Percentiles rank a stretch among this genome's conserved stretches.
Conservation (phyloP, 768 basidiomycete genomes). For the Boletus pseudo-olivaceus region DNA sequence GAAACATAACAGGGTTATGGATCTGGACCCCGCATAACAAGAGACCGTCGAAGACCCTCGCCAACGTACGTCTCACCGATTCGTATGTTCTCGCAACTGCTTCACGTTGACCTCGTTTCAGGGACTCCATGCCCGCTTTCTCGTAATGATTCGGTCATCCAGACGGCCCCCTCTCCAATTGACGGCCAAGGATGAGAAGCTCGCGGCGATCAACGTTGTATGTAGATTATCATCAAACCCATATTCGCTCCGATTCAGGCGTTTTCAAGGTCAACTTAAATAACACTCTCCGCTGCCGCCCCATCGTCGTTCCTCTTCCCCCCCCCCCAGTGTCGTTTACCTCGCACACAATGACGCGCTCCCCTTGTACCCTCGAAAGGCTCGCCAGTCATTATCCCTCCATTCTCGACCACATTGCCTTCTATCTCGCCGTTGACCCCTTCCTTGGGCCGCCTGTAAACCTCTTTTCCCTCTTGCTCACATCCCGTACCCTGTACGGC, state of each 20-base stretch:
- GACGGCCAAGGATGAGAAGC: conserved; percentile 29
- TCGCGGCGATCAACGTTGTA: conserved; percentile 36
- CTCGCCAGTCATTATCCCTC: conserved; percentile 15
- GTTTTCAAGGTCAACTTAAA: conserved; percentile 28
- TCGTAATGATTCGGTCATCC: conserved; percentile 36
- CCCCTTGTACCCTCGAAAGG: conserved; percentile 16
- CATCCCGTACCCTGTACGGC: conserved; percentile 36
- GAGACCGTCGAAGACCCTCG: conserved; percentile 7
- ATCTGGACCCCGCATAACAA: conserved; percentile 6
- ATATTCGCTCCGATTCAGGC: conserved; percentile 31
- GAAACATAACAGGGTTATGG: conserved; percentile 3
- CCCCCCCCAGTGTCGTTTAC: background rate
- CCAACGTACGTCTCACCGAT: conserved; percentile 5
- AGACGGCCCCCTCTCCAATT: conserved; percentile 27
- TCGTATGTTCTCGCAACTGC: conserved; percentile 5
- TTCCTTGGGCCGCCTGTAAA: conserved; percentile 44
- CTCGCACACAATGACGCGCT: background rate
- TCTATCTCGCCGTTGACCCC: conserved; percentile 34
- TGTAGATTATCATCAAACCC: conserved; percentile 35
- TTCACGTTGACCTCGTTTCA: conserved; percentile 25
- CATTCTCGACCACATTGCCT: conserved; percentile 40
- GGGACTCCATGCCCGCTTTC: conserved; percentile 26
- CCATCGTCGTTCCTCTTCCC: conserved; percentile 1
- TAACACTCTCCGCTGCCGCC: conserved; percentile 18
- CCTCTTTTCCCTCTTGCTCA: conserved; percentile 37